phyloP scores from a whole-genome alignment of 2,329 filamentous ascomycete species.

The Nemania sp. region DNA sequence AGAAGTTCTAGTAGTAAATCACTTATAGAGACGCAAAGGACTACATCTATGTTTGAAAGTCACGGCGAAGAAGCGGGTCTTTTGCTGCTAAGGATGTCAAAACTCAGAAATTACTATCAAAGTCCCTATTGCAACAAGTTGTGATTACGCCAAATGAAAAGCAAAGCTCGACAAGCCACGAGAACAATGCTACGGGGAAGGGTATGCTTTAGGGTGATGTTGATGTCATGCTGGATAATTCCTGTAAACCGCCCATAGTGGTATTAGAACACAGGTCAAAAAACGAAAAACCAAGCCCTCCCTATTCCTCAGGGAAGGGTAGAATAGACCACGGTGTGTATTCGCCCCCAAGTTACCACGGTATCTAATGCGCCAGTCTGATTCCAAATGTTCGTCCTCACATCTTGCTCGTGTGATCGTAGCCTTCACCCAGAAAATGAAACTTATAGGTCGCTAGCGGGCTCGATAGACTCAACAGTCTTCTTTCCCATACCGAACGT shows the following conservation, averaged over 20 bases:
- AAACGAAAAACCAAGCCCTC: constrained; percentile 12
- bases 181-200: neutral
- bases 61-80: neutral
- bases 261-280: constrained; percentile 38
- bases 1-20: neutral
- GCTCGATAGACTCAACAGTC: constrained; percentile 7
- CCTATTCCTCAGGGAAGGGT: constrained; percentile 29
- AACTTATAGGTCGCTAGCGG: constrained; percentile 29
- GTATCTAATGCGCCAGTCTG: constrained; percentile 20
- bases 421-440: neutral
- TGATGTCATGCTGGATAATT: constrained; percentile 5
- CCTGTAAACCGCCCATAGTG: constrained; percentile 36
- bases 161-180: constrained; percentile 2
- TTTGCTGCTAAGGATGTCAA: constrained; percentile 9
- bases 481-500: constrained; percentile 65
- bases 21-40: constrained; percentile 2
- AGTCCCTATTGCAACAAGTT: constrained; percentile 14
- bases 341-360: constrained; percentile 35
- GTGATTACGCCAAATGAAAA: constrained; percentile 15
- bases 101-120: constrained; percentile 11
- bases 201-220: neutral
- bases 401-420: neutral
- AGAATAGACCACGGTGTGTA: constrained; percentile 34
- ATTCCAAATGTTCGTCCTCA: constrained; percentile 15
- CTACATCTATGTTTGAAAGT: neutral